phyloP scores from a whole-genome alignment of 2,329 filamentous ascomycete species.

The Trichoderma sp. region DNA sequence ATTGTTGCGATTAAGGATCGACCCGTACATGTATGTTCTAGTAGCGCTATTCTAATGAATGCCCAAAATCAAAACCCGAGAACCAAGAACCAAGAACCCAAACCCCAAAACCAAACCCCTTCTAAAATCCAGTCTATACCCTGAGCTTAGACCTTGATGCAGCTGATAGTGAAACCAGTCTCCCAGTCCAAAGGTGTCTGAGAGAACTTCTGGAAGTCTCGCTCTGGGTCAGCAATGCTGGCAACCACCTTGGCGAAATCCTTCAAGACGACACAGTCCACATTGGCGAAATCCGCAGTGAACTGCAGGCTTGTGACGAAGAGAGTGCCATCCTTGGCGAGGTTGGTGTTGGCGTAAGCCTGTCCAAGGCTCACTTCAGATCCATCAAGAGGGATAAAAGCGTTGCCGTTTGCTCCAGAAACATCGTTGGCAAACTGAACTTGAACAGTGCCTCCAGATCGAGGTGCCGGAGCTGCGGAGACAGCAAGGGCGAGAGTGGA shows the following conservation, averaged over 20 bases:
- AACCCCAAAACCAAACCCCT: neutral
- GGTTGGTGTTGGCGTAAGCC: neutral
- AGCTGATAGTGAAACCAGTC: neutral
- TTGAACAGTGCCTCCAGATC: neutral
- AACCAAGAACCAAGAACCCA: neutral
- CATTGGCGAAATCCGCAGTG: neutral
- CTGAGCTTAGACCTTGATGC: neutral
- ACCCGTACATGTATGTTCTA: neutral
- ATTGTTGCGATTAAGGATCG: neutral
- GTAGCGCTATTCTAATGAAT: neutral
- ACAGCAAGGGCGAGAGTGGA: conserved; percentile 2
- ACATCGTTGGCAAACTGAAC: conserved; percentile 10
- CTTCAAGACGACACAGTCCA: neutral
- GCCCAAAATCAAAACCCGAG: neutral
- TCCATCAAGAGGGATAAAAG: neutral
- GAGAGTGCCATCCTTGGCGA: neutral
- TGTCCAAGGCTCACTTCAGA: neutral
- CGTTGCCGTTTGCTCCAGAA: conserved; percentile 10
- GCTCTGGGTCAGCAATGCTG: neutral
- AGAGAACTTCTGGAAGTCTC: neutral
- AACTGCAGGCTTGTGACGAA: conserved; percentile 1
- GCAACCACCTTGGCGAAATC: neutral
- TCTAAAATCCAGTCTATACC: neutral
- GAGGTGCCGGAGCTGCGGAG: conserved; percentile 4
- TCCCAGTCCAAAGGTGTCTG: neutral